Evolutionary conservation across 805 yeast genomes (phyloP).

Genomic region (Yamadazyma akitaensis): DNA sequence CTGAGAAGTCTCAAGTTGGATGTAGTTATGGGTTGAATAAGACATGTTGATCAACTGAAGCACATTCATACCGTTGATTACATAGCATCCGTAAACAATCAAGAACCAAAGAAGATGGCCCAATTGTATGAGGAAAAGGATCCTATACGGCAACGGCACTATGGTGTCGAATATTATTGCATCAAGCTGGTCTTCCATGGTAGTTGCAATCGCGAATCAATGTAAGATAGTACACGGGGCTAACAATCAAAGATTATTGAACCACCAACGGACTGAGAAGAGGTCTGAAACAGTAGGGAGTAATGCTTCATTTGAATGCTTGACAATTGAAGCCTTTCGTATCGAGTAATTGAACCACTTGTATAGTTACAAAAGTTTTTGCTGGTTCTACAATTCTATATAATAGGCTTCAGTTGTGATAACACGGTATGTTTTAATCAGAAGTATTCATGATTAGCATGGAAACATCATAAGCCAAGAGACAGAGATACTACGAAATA

Average conservation of each 20-base stretch:
- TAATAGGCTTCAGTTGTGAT: slow-evolving; percentile 10
- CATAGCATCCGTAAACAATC: slow-evolving; percentile 38
- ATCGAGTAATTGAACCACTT: no score
- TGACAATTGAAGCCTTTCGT: neutral
- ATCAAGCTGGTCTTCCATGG: slow-evolving; percentile 13
- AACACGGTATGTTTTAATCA: slow-evolving; percentile 32
- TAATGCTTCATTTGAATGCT: neutral
- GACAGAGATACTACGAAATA: neutral
- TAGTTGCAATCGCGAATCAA: slow-evolving; percentile 1
- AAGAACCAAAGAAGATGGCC: slow-evolving; percentile 56
- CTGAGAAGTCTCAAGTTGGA: slow-evolving; percentile 19
- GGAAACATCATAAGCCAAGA: slow-evolving; percentile 18
- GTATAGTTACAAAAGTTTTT: no score
- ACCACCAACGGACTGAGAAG: no score
- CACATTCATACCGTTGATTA: slow-evolving; percentile 42
- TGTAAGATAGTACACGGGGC: neutral
- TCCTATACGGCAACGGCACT: slow-evolving; percentile 42
- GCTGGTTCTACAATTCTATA: no score
- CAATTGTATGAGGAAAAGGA: slow-evolving; percentile 45
- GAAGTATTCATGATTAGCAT: slow-evolving; percentile 59
- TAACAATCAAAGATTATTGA: no score
- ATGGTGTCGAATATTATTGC: slow-evolving; percentile 24
- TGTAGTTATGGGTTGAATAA: slow-evolving; percentile 36
- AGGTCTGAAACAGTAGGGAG: no score
- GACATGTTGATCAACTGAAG: slow-evolving; percentile 41